Evolutionary conservation across 108 stramenopile species (phyloP), one percentile per base, ranked within the genome.

Genomic region (Skeletonema tropicum): DNA sequence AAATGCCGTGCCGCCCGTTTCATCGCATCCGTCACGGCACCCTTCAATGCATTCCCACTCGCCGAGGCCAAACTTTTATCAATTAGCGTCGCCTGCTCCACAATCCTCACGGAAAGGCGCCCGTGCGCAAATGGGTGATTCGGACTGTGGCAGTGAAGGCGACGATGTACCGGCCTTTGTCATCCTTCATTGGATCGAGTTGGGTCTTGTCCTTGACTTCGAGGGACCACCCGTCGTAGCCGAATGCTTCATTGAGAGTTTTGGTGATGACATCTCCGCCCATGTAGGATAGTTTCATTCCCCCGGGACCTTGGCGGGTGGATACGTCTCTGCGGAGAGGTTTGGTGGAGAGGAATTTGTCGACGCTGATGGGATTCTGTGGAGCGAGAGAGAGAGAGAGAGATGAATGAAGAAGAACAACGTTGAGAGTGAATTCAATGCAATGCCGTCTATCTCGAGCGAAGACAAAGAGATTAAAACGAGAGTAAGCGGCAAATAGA

Each of bases 1-100:
- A 95, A 95, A 71, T 91, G 91, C 11, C 94, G 70, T 9, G 91
- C 94, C 0, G 91, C 91, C 32, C 94, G 83, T 63, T 95, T 95
- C 85, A 95, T 82, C 10, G 87, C 94, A 75, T 95, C 94, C 2
- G 94, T 95, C 19, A 95, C 84, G 19, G 86, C 86, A 9, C 84
- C 88, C 77, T 95, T 95, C 38, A 92, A 63, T 6, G 94, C 91
- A 80, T 95, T 74, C 3, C 83, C 83, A 46, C 87, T 79, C 0
- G 94, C 94, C 11, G 88, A 86, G 25, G 74, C 89, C 55, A 90
- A 74, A 42, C 35, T 64, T 68, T 79, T 86, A 81, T 95, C 94
- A 17, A 86, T 85, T 85, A 1, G 90, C 73, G 76, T 95, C 94
- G 4, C 90, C 90, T 12, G 89, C 82, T 13, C 94, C 94, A 68